Evolutionary conservation across 176 grass and related monocot species (phyloP).

Genomic region (Elymus sibiricus): DNA sequence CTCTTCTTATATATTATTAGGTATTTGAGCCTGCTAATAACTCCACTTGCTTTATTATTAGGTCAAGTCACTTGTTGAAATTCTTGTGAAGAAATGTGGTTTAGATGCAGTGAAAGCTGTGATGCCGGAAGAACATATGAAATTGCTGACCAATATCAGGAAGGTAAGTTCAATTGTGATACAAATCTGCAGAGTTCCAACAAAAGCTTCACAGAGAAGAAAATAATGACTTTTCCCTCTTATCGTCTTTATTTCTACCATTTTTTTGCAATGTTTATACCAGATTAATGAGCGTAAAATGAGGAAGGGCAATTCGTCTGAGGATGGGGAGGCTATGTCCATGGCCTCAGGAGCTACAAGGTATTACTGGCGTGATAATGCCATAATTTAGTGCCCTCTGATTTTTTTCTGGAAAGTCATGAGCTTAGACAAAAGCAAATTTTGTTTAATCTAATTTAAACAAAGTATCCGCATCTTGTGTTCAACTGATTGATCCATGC

Average conservation of each 20-base stretch:
- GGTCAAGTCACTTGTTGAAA: constrained; percentile 89
- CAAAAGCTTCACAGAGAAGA: neutral
- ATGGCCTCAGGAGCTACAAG: constrained; percentile 67
- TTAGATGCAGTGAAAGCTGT: constrained; percentile 89
- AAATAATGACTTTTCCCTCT: neutral
- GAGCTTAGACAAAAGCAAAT: neutral
- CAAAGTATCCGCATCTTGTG: neutral
- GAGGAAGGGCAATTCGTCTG: constrained; percentile 67
- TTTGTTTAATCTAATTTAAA: neutral
- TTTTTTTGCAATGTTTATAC: constrained; percentile 12
- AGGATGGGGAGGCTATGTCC: constrained; percentile 55
- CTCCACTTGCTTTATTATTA: constrained; percentile 18
- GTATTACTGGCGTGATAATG: constrained; percentile 31
- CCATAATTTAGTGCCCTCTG: neutral
- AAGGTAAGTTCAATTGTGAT: constrained; percentile 52
- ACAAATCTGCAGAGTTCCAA: neutral
- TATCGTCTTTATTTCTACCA: neutral
- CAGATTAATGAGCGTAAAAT: constrained; percentile 85
- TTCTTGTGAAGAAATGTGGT: constrained; percentile 96
- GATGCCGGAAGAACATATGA: constrained; percentile 98
- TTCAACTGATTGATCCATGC: constrained; percentile 9
- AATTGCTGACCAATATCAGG: constrained; percentile 81
- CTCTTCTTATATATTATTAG: constrained; percentile 23
- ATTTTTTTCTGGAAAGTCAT: neutral
- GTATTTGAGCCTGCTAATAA: constrained; percentile 22